Evolutionary conservation across 73 alveolate species (phyloP).

Genomic region (Tetrahymena malaccensis): DNA sequence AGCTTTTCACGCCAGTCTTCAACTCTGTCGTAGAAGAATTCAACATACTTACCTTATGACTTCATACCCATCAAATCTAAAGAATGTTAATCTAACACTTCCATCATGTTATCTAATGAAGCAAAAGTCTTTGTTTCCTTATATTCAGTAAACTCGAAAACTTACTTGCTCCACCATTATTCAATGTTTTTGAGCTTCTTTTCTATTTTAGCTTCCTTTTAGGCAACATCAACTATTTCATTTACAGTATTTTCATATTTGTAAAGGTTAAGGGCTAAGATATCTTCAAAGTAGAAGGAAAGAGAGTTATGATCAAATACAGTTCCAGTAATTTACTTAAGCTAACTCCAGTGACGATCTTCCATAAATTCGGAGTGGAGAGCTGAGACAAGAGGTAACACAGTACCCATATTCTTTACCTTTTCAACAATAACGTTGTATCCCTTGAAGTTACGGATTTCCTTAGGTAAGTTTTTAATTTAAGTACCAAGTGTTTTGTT

Average conservation of each 20-base stretch:
- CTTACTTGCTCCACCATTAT: constrained; percentile 72
- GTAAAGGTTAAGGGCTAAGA: constrained; percentile 92
- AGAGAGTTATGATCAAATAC: constrained; percentile 80
- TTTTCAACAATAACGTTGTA: constrained; percentile 77
- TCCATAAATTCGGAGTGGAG: constrained; percentile 96
- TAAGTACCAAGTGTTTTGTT: constrained; percentile 86
- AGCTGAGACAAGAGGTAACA: constrained; percentile 88
- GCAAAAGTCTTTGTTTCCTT: constrained; percentile 66
- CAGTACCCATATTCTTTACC: constrained; percentile 94
- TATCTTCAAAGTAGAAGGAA: constrained; percentile 88
- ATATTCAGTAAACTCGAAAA: constrained; percentile 61
- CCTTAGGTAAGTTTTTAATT: constrained; percentile 86
- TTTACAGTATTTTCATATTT: constrained; percentile 85
- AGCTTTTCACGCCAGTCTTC: constrained; percentile 94
- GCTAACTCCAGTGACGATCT: constrained; percentile 98
- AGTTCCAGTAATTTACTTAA: constrained; percentile 93
- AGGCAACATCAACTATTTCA: constrained; percentile 97
- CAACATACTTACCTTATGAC: constrained; percentile 80
- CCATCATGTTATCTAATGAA: constrained; percentile 78
- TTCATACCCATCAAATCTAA: constrained; percentile 94
- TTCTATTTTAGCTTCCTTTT: constrained; percentile 94
- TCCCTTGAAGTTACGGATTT: constrained; percentile 77
- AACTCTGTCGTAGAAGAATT: constrained; percentile 75
- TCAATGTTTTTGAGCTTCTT: constrained; percentile 79
- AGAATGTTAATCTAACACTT: constrained; percentile 81